phyloP scores from a whole-genome alignment of 139 green algal species.

The Coccomyxa sp. region DNA sequence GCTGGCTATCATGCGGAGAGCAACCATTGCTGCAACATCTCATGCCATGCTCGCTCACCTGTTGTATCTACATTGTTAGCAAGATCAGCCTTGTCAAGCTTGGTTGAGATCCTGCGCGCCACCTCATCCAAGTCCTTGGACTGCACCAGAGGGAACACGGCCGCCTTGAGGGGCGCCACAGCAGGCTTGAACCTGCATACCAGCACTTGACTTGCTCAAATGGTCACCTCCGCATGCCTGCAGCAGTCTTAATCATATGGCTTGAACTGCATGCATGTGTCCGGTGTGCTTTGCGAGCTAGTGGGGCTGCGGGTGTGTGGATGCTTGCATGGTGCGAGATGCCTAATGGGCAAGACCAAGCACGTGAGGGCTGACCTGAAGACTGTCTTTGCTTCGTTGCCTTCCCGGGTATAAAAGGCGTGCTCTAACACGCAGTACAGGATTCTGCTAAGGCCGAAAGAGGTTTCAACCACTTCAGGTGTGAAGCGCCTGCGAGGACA shows the following conservation, averaged over 20 bases:
- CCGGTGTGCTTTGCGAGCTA: too few species aligned
- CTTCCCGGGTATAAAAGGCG: conserved; percentile 83
- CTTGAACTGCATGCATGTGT: too few species aligned
- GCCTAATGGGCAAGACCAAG: too few species aligned
- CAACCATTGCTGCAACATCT: too few species aligned
- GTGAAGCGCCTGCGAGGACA: conserved; percentile 64
- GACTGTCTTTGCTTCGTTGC: conserved; percentile 38
- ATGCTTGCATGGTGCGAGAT: too few species aligned
- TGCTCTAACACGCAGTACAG: conserved; percentile 99
- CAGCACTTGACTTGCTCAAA: too few species aligned
- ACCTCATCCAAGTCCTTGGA: conserved; percentile 61
- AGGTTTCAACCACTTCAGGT: conserved; percentile 96
- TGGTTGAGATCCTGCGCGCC: conserved; percentile 43
- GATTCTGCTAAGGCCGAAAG: conserved; percentile 97
- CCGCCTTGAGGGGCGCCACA: conserved; percentile 94
- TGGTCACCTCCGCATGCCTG: too few species aligned
- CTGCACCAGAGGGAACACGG: conserved; percentile 88
- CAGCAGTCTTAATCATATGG: too few species aligned
- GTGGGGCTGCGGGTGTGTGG: too few species aligned
- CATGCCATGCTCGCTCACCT: too few species aligned
- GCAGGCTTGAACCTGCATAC: conserved; percentile 72
- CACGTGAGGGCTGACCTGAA: neutral
- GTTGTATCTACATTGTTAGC: conserved; percentile 92
- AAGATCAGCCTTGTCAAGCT: conserved; percentile 59
- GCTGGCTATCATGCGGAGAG: too few species aligned